Base-by-base conservation (phyloP, 148 eudicot species). In the Dianthus caryophyllus region DNA sequence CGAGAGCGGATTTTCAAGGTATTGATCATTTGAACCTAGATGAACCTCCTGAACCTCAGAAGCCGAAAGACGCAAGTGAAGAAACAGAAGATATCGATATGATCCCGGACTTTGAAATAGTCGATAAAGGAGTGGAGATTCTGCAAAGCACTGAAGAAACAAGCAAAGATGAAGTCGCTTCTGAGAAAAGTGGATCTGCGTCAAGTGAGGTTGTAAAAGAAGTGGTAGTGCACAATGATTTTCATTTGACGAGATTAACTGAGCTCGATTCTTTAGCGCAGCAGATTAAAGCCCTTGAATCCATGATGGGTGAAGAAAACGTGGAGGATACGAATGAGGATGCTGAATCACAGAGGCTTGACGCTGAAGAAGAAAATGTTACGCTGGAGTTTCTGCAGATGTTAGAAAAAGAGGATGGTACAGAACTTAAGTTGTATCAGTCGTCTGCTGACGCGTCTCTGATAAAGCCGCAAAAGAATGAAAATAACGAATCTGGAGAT, bases 281-380 rank as follows among this genome's bases (percentile, higher is more conserved):
- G 75, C 97, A 94, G 79, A 84, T 94, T 9, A 94, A 86, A 79
- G 97, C 96, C 25, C 91, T 94, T 54, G 98, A 94, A 72, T 84
- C 96, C 3, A 67, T 94, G 81, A 88, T 94, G 85, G 79, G 71
- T 21, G 87, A 82, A 9, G 87, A 89, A 6, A 79, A 77, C 16
- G 21, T 51, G 27, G 66, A 57, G 60, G 67, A 70, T 48, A 18
- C 60, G 5, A 78, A 74, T 44, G 91, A 87, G 65, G 95, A 83
- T 69, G 71, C 86, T 15, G 78, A 47, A 9, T 83, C 89, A 25
- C 91, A 83, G 50, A 77, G 62, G 60, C 77, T 94, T 30, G 96
- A 93, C 44, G 84, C 89, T 18, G 92, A 94, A 0, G 98, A 94
- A 74, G 98, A 94, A 48, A 83, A 78, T 21, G 98, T 94, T 2